Percentiles rank a stretch among this genome's conserved stretches.
These are phyloP conservation scores for Leucosporidium creatinivorum DNA, from an alignment of 768 basidiomycete genomes.

Conservation along the genomic window DNA sequence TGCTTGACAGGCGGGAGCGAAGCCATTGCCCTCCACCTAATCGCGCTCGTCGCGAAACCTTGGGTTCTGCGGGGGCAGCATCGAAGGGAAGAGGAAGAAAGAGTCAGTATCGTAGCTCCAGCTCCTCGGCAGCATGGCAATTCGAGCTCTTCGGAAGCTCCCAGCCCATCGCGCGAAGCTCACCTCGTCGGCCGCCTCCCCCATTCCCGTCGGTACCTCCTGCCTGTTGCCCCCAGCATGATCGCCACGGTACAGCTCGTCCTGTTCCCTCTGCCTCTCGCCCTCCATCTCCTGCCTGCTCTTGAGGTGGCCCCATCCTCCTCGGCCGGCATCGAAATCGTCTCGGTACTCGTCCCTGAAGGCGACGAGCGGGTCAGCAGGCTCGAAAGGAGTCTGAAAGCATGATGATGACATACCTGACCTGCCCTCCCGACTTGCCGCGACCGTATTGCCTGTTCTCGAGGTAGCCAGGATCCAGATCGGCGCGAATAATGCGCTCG, in stretches of 20 bases:
- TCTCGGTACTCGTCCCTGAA: constrained; percentile 85
- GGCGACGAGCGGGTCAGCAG: constrained; percentile 46
- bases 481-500: constrained; percentile 95
- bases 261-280: constrained; percentile 70
- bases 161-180: no score
- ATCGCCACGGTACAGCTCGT: constrained; percentile 60
- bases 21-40: constrained; percentile 6
- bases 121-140: no score
- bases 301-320: constrained; percentile 72
- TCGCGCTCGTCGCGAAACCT: constrained; percentile 36
- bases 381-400: constrained; percentile 7
- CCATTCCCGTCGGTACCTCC: constrained; percentile 39
- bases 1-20: no score
- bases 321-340: constrained; percentile 93
- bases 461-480: constrained; percentile 90
- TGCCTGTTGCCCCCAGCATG: constrained; percentile 30
- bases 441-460: constrained; percentile 96
- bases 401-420: constrained; percentile 27
- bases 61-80: constrained; percentile 24
- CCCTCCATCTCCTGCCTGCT: constrained; percentile 67
- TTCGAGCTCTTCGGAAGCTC: no score
- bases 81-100: background rate
- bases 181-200: constrained; percentile 30
- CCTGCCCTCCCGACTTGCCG: constrained; percentile 95
- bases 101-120: no score